phyloP scores from a whole-genome alignment of 306 rosid genomes.

The Urtica urens region DNA sequence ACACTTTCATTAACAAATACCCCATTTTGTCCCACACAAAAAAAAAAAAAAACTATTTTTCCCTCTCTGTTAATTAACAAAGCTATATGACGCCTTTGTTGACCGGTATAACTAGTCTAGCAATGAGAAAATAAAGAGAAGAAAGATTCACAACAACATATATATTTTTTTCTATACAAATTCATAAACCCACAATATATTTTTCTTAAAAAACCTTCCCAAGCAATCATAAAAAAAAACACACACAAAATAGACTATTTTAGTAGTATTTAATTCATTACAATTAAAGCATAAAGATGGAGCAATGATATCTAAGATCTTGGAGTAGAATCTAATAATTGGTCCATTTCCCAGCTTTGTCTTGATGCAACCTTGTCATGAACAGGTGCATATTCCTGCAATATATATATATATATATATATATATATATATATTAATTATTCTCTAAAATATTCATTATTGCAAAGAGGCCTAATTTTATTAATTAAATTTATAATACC shows the following conservation, averaged over 20 bases:
- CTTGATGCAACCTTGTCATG: slow-evolving; percentile 47
- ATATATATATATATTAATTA: no score
- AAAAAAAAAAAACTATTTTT: background rate
- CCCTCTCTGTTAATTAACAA: no score
- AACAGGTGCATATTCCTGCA: slow-evolving; percentile 41
- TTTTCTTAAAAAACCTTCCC: no score
- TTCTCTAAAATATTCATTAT: no score
- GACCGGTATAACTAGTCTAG: slow-evolving; percentile 5
- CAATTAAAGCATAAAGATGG: slow-evolving; percentile 1
- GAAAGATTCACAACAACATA: background rate
- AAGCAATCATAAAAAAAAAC: slow-evolving; percentile 19
- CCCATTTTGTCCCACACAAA: slow-evolving; percentile 2
- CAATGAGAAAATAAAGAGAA: background rate
- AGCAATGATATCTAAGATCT: slow-evolving; percentile 29
- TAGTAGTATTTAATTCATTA: background rate
- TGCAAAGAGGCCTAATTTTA: background rate
- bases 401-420: background rate
- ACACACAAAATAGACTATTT: slow-evolving; percentile 1
- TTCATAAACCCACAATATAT: slow-evolving; percentile 4
- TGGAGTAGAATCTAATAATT: slow-evolving; percentile 26
- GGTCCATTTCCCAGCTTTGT: slow-evolving; percentile 47
- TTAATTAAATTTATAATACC: slow-evolving; percentile 22
- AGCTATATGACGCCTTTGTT: no score
- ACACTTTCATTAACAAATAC: background rate
- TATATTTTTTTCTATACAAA: slow-evolving; percentile 6